A percentile compares a stretch with the other conserved stretches of the same genome.
These are phyloP conservation scores for Diospyros lotus DNA, from an alignment of 148 eudicot genomes.

Conservation along the genomic window DNA sequence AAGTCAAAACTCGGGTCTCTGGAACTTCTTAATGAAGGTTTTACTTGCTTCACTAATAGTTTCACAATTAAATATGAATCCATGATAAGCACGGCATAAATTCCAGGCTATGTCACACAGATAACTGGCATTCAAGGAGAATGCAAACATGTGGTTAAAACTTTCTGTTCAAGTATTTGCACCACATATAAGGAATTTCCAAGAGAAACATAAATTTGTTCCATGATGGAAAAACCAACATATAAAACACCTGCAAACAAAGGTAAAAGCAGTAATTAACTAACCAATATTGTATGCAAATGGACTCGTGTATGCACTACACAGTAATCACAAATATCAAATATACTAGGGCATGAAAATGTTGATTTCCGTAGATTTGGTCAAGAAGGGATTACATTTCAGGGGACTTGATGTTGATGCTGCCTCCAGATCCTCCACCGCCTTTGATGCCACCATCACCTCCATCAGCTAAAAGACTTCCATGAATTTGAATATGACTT, in stretches of 20 bases:
- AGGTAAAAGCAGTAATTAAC: too few relatives aligned
- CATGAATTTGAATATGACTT: conserved; percentile 31
- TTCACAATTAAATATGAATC: not conserved
- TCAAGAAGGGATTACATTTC: conserved; percentile 49
- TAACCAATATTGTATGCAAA: too few relatives aligned
- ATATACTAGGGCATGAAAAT: not conserved
- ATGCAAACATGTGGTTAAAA: not conserved
- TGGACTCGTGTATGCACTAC: not conserved
- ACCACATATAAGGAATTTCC: not conserved
- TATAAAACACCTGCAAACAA: not conserved
- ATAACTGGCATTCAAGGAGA: not conserved
- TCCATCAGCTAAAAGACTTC: conserved; percentile 74
- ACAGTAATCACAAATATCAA: not conserved
- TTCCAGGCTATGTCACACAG: not conserved
- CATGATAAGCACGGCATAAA: not conserved
- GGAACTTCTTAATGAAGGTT: not conserved
- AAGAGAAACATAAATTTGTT: not conserved
- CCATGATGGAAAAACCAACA: not conserved
- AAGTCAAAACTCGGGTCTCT: too few relatives aligned
- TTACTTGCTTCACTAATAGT: conserved; percentile 2
- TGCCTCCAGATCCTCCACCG: conserved; percentile 97
- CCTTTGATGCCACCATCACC: conserved; percentile 77
- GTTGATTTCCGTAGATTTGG: not conserved
- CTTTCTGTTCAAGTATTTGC: not conserved
- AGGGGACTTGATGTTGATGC: conserved; percentile 53